A percentile compares a stretch with the other conserved stretches of the same genome.
phyloP scores from a whole-genome alignment of 805 yeast species.

The Lachancea waltii region DNA sequence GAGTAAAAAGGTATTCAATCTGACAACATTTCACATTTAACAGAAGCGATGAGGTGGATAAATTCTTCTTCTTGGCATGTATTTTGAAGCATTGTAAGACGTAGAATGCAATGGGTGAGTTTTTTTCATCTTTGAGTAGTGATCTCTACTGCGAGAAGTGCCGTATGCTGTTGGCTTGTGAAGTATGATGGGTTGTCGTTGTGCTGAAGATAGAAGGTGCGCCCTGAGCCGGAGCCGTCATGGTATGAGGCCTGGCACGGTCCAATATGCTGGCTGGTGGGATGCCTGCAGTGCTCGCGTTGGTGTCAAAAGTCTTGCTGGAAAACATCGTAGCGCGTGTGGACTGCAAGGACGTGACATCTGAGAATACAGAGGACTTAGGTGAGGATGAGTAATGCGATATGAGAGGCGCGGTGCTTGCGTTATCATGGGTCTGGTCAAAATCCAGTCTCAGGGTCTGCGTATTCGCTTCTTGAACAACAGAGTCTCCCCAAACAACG shows the following conservation, averaged over 20 bases:
- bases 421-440: conserved; percentile 17
- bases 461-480: conserved; percentile 1
- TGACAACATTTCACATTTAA: too few relatives aligned
- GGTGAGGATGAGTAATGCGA: conserved; percentile 29
- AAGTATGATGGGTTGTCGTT: conserved; percentile 10
- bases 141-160: conserved; percentile 12
- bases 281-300: conserved; percentile 61
- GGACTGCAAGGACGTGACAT: conserved; percentile 31
- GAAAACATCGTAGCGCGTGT: conserved; percentile 34
- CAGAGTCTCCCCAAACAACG: conserved; percentile 4
- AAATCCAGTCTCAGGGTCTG: neutral
- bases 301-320: conserved; percentile 40
- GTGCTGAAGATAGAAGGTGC: conserved; percentile 7
- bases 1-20: too few relatives aligned
- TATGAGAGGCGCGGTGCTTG: conserved; percentile 30
- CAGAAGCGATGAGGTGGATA: too few relatives aligned
- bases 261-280: conserved; percentile 71
- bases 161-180: conserved; percentile 20
- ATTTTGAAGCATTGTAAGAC: too few relatives aligned
- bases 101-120: too few relatives aligned
- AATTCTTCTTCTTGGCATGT: too few relatives aligned
- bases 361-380: conserved; percentile 35
- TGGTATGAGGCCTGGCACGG: conserved; percentile 34
- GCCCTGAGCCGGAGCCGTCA: conserved; percentile 14
- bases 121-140: too few relatives aligned